These are phyloP conservation scores for Aspergillus neoniger DNA, from an alignment of 2,329 filamentous ascomycete species.

Conservation along the genomic window DNA sequence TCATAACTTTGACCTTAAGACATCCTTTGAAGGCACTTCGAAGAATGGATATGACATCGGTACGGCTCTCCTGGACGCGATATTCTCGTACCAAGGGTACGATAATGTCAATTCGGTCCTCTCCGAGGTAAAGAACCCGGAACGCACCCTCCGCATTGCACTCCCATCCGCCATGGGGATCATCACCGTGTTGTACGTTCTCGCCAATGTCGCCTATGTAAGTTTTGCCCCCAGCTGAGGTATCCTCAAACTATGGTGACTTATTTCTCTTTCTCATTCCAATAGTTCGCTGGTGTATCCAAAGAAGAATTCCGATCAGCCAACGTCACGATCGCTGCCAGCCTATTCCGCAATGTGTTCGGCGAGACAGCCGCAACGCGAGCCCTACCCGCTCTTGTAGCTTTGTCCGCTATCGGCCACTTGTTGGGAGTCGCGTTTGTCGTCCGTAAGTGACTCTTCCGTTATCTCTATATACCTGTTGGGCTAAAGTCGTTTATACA, in stretches of 20 bases:
- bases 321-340: conserved; percentile 54
- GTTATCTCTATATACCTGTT: neutral
- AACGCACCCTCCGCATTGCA: conserved; percentile 56
- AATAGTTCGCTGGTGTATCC: conserved; percentile 52
- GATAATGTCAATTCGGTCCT: conserved; percentile 38
- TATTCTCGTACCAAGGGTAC: conserved; percentile 51
- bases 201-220: conserved; percentile 56
- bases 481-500: neutral
- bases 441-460: conserved; percentile 15
- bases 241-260: neutral
- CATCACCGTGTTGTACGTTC: conserved; percentile 54
- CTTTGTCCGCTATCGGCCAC: conserved; percentile 28
- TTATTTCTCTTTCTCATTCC: neutral
- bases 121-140: conserved; percentile 55
- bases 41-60: conserved; percentile 26
- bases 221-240: neutral
- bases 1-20: conserved; percentile 42
- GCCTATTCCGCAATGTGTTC: conserved; percentile 48
- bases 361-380: conserved; percentile 40
- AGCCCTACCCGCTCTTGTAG: conserved; percentile 23
- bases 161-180: conserved; percentile 54
- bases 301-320: conserved; percentile 53
- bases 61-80: conserved; percentile 35
- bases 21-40: conserved; percentile 23
- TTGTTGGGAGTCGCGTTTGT: conserved; percentile 26